Base-by-base conservation (phyloP, 805 yeast species). In the Lipomyces orientalis region DNA sequence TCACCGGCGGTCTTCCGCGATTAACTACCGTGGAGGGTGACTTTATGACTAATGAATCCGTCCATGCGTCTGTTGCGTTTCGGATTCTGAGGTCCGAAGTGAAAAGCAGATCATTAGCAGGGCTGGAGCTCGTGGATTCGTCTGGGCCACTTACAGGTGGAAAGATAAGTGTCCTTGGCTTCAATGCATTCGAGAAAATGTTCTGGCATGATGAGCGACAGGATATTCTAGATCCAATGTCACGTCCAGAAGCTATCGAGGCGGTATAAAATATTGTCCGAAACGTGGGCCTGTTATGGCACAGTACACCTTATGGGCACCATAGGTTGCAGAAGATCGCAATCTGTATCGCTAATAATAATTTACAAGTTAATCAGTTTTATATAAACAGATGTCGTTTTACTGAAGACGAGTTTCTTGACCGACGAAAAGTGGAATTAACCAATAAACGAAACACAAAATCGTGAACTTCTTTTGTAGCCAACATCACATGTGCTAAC, bases 11-110 rank as follows among this genome's bases (percentile, higher is more conserved):
- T n/a, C 14, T 33, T 4, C 2, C 5, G 37, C 12, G n/a, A 29
- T 29, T 51, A 4, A 34, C 62, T 31, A 9, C 33, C 22, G 29
- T 34, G 19, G 60, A 54, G 16, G 54, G 39, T 12, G 56, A 34
- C 1, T 61, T 8, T 35, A 16, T 58, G n/a, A 61, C 64, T 19
- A 55, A 55, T 16, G 68, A 65, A 35, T 31, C 46, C 16, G 39
- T 65, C n/a, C 68, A 65, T 39, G 39, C 51, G 51, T 65, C 68
- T 16, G 68, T 65, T 8, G 10, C 58, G 10, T 9, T 12, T 9
- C 60, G 68, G 55, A 43, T 49, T n/a, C 19, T 14, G 37, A 35
- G 14, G 19, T 25, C 54, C 7, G 61, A 31, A 10, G 39, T 39
- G 29, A 22, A n/a, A 35, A 34, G 19, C 16, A 16, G 55, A 31